A percentile compares a stretch with the other conserved stretches of the same genome.
phyloP scores from a whole-genome alignment of 352 stramenopile genomes.

The Globisporangium emineosum region DNA sequence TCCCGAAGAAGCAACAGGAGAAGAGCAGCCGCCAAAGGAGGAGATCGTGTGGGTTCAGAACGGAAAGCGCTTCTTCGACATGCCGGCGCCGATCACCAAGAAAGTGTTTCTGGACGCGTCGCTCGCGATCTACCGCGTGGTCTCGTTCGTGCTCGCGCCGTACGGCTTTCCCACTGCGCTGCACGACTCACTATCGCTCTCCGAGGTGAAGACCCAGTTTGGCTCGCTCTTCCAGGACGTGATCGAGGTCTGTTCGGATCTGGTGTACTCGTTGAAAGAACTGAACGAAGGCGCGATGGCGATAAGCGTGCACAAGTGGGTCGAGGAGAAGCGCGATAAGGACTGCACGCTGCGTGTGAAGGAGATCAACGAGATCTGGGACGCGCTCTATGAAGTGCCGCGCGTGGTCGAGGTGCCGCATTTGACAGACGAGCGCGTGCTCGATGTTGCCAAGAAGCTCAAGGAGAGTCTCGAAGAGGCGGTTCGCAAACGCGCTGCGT shows the following conservation, averaged over 20 bases:
- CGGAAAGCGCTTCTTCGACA: constrained; percentile 73
- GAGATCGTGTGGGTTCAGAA: constrained; percentile 51
- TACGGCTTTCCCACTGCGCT: constrained; percentile 67
- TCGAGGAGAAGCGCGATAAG: constrained; percentile 62
- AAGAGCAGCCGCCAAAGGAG: constrained; percentile 22
- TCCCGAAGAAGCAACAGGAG: constrained; percentile 11
- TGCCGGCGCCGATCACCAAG: constrained; percentile 70
- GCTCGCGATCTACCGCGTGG: constrained; percentile 64
- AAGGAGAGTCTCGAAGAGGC: constrained; percentile 32
- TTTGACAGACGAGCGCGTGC: constrained; percentile 38
- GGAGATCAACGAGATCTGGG: constrained; percentile 73
- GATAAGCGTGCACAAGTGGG: constrained; percentile 87
- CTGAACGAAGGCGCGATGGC: constrained; percentile 83
- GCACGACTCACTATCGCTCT: constrained; percentile 54
- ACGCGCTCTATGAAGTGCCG: constrained; percentile 59
- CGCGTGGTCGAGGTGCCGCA: constrained; percentile 67
- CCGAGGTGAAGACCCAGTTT: constrained; percentile 70
- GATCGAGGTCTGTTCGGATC: constrained; percentile 80
- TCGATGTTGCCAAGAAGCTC: constrained; percentile 47
- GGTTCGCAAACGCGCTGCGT: constrained; percentile 59
- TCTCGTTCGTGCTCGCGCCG: constrained; percentile 79
- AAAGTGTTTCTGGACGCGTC: constrained; percentile 62
- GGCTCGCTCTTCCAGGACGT: constrained; percentile 81
- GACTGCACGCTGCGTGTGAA: constrained; percentile 73
- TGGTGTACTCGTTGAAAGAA: constrained; percentile 74